A percentile compares a stretch with the other conserved stretches of the same genome.
Conservation (phyloP, 2,329 filamentous ascomycete species). For the Trichoderma harzianum region DNA sequence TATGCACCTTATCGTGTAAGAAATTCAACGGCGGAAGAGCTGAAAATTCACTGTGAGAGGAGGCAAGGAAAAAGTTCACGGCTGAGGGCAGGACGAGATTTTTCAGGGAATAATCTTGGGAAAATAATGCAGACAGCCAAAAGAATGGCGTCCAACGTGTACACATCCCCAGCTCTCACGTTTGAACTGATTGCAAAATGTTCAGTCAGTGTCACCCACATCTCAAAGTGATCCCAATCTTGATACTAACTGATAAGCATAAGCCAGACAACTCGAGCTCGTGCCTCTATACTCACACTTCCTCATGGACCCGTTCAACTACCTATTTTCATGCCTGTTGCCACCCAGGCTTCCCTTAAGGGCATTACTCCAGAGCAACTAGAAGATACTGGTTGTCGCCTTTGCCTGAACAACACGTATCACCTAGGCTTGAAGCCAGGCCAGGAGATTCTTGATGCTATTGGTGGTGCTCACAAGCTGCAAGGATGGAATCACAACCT, state of each 20-base stretch:
- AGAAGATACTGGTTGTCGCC: conserved; percentile 79
- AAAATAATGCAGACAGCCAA: conserved; percentile 31
- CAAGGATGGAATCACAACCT: conserved; percentile 97
- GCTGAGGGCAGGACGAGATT: neutral
- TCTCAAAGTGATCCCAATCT: neutral
- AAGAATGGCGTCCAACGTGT: conserved; percentile 51
- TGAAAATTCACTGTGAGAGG: neutral
- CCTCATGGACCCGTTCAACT: conserved; percentile 89
- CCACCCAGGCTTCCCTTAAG: conserved; percentile 93
- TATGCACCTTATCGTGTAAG: neutral
- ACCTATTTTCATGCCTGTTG: conserved; percentile 97
- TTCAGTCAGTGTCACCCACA: conserved; percentile 7
- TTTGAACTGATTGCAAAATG: conserved; percentile 68
- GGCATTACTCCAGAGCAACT: conserved; percentile 90
- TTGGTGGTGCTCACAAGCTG: conserved; percentile 90
- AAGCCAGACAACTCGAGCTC: conserved; percentile 82
- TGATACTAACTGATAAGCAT: conserved; percentile 21
- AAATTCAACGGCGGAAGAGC: neutral
- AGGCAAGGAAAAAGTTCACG: neutral
- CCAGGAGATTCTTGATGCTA: conserved; percentile 77
- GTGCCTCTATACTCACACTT: conserved; percentile 80
- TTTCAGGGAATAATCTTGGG: neutral
- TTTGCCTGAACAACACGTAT: conserved; percentile 98
- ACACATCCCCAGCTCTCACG: conserved; percentile 63
- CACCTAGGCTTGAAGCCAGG: conserved; percentile 94